These are phyloP conservation scores for Aspergillus fijiensis DNA, from an alignment of 2,329 filamentous ascomycete species.

Conservation along the genomic window DNA sequence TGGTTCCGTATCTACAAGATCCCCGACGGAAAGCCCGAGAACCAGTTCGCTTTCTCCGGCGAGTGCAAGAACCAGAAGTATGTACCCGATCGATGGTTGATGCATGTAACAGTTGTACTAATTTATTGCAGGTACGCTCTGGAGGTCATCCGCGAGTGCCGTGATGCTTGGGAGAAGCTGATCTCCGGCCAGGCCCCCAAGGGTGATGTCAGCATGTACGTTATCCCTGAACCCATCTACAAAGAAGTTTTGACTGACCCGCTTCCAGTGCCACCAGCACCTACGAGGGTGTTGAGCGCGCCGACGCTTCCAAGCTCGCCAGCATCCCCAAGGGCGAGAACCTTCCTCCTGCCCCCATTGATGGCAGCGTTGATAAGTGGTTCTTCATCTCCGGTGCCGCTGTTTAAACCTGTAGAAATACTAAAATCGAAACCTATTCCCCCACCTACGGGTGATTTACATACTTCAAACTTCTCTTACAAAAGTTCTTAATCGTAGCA, in stretches of 20 bases:
- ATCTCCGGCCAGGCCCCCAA: slow-evolving; percentile 83
- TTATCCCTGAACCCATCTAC: slow-evolving; percentile 24
- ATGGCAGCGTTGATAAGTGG: slow-evolving; percentile 99
- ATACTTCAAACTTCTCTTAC: background rate
- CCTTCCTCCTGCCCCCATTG: slow-evolving; percentile 80
- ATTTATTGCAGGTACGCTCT: slow-evolving; percentile 69
- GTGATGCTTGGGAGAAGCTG: slow-evolving; percentile 94
- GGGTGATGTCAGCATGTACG: slow-evolving; percentile 79
- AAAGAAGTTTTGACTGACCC: background rate
- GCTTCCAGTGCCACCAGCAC: slow-evolving; percentile 71
- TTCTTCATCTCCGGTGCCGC: slow-evolving; percentile 99
- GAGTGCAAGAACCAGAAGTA: slow-evolving; percentile 99
- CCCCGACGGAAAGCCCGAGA: slow-evolving; percentile 99
- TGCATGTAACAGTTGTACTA: slow-evolving; percentile 17
- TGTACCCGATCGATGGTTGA: slow-evolving; percentile 22
- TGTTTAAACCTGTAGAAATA: slow-evolving; percentile 53
- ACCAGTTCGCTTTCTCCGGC: slow-evolving; percentile 99
- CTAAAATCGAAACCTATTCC: slow-evolving; percentile 33
- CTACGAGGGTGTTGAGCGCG: slow-evolving; percentile 67
- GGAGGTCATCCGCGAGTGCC: slow-evolving; percentile 93
- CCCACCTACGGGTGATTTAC: slow-evolving; percentile 12
- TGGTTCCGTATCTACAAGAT: slow-evolving; percentile 99
- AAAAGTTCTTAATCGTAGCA: background rate
- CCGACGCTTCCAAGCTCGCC: slow-evolving; percentile 67
- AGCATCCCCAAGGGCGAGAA: slow-evolving; percentile 79